Base-by-base conservation (phyloP, 2,329 filamentous ascomycete genomes). In the Curvularia hawaiiensis region DNA sequence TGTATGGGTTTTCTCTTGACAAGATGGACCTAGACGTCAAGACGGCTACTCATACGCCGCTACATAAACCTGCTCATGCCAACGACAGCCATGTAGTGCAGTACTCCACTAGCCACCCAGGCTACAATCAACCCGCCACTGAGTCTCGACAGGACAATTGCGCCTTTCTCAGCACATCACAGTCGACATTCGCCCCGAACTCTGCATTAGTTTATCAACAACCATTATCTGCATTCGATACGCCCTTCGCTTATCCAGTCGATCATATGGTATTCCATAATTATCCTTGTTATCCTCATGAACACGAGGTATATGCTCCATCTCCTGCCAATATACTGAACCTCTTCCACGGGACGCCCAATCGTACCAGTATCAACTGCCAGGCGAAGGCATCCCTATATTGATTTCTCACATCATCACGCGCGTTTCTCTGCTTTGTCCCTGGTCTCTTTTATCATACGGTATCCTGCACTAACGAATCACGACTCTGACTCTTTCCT, bases 1-100 rank as follows among this genome's bases (percentile, higher is more conserved):
- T 61, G 39, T 51, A 55, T 26, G 44, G 43, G 24, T 54, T 58
- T 39, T 41, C 46, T 24, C 53, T 58, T 1, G 33, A 58, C 18
- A n/a, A 40, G n/a, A 39, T 50, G 50, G 54, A 60, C 16, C n/a
- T 55, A n/a, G 56, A 70, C 28, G 40, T 55, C 46, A 64, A 65
- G 43, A 48, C 46, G 33, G 33, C 39, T 18, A 41, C 45, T n/a
- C 50, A 22, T 11, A 31, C 51, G 2, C 50, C 58, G 26, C 59
- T 51, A 16, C 33, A 54, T 2, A 45, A 57, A 14, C 53, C 51
- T 1, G 24, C 22, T 9, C 22, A 51, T 46, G 45, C 8, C 33
- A 57, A 18, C 31, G 47, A 47, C 49, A 46, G 33, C 28, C 54
- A 58, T 39, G 22, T 57, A n/a, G 28, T 62, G 40, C 58, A 56